Evolutionary conservation across 2,329 filamentous ascomycete genomes (phyloP).

Genomic region (Talaromyces pinophilus): DNA sequence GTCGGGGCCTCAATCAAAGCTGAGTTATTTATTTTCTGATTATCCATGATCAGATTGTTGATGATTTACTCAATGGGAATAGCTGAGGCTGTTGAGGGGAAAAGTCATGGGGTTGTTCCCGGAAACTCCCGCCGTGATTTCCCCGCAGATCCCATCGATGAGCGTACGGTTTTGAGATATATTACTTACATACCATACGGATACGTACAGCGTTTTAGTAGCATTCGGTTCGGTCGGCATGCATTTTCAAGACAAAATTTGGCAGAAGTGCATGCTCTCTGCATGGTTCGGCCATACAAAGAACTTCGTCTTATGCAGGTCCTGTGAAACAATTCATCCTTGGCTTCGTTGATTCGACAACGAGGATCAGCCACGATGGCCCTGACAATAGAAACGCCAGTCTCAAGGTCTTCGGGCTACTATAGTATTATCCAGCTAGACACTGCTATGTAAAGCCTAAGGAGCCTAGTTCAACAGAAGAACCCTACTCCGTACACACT

Average conservation of each 20-base stretch:
- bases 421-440: background rate
- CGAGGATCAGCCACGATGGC: background rate
- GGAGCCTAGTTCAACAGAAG: background rate
- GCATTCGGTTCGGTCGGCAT: background rate
- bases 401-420: background rate
- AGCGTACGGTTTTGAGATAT: background rate
- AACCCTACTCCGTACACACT: background rate
- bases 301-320: background rate
- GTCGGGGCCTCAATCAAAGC: background rate
- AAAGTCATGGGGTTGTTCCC: background rate
- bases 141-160: background rate
- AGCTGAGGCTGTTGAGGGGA: background rate
- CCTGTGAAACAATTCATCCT: conserved; percentile 1
- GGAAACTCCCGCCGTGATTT: background rate
- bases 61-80: background rate
- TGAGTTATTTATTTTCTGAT: background rate
- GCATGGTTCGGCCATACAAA: background rate
- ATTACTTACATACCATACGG: background rate
- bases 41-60: background rate
- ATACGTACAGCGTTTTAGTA: background rate
- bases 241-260: background rate
- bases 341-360: background rate
- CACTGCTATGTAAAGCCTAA: background rate
- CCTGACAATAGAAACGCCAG: background rate
- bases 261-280: background rate